Evolutionary conservation across 1,284 basidiomycete species (phyloP).

Genomic region (Cryptococcus sp.): DNA sequence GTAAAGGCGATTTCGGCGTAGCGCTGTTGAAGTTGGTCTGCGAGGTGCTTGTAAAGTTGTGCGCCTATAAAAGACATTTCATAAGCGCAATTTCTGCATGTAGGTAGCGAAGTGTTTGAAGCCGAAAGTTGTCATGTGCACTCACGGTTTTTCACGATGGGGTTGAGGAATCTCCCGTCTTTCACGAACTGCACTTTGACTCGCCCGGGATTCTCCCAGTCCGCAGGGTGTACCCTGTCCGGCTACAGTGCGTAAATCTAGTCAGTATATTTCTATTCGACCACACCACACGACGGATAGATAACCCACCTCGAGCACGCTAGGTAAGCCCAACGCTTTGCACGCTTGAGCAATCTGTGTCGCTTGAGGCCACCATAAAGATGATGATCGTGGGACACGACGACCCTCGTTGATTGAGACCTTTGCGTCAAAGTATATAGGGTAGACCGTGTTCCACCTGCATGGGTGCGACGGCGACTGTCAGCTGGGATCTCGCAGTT

Average conservation of each 20-base stretch:
- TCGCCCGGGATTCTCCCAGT: constrained; percentile 95
- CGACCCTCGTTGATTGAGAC: constrained; percentile 80
- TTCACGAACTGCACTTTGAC: constrained; percentile 88
- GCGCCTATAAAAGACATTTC: constrained; percentile 63
- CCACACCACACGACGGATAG: neutral
- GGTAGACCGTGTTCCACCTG: constrained; percentile 94
- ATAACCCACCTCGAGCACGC: constrained; percentile 72
- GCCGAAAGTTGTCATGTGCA: constrained; percentile 19
- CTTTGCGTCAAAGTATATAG: constrained; percentile 96
- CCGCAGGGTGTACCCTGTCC: constrained; percentile 83
- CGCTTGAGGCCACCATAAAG: constrained; percentile 92
- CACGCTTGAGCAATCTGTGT: constrained; percentile 87
- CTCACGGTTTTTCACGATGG: constrained; percentile 76
- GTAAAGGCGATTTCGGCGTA: constrained; percentile 72
- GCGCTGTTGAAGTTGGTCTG: constrained; percentile 68
- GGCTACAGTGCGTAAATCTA: constrained; percentile 36
- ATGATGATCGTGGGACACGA: constrained; percentile 73
- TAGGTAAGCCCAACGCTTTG: constrained; percentile 70
- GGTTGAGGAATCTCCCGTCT: constrained; percentile 71
- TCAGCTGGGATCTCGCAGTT: constrained; percentile 1
- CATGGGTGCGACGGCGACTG: neutral
- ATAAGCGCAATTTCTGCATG: neutral
- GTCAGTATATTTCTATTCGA: constrained; percentile 3
- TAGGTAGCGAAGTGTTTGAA: neutral
- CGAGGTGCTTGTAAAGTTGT: constrained; percentile 73